A percentile compares a stretch with the other conserved stretches of the same genome.
These are phyloP conservation scores for Cladophialophora yegresii DNA, from an alignment of 2,329 filamentous ascomycete species.

Conservation along the genomic window DNA sequence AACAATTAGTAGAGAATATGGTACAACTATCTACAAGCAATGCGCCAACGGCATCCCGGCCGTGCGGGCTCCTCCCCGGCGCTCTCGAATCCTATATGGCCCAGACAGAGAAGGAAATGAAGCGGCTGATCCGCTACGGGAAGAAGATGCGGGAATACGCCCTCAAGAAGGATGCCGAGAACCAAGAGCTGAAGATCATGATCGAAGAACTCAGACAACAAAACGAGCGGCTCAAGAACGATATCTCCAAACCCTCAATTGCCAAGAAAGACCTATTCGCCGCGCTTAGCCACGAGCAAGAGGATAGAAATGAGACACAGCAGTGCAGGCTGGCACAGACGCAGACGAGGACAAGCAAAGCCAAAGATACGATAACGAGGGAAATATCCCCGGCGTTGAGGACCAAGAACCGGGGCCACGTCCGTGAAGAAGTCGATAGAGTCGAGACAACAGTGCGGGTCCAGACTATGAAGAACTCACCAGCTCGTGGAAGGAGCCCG, in stretches of 20 bases:
- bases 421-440: conserved; percentile 21
- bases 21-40: not conserved
- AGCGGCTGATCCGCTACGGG: conserved; percentile 59
- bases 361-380: not conserved
- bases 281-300: not conserved
- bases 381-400: not conserved
- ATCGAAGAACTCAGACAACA: conserved; percentile 23
- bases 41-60: not conserved
- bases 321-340: not conserved
- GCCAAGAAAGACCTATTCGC: not conserved
- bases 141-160: conserved; percentile 36
- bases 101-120: conserved; percentile 61
- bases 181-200: conserved; percentile 28
- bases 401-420: conserved; percentile 15
- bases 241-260: not conserved
- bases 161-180: conserved; percentile 30
- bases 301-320: not conserved
- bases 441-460: conserved; percentile 18
- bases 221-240: conserved; percentile 22
- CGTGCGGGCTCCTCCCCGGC: conserved; percentile 1
- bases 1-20: not conserved
- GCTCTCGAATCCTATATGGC: conserved; percentile 61
- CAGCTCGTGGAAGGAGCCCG: not conserved
- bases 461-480: not conserved
- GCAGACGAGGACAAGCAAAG: not conserved